Conservation (phyloP, 1,284 basidiomycete species). For the Anthracocystis panici-leucophaei region DNA sequence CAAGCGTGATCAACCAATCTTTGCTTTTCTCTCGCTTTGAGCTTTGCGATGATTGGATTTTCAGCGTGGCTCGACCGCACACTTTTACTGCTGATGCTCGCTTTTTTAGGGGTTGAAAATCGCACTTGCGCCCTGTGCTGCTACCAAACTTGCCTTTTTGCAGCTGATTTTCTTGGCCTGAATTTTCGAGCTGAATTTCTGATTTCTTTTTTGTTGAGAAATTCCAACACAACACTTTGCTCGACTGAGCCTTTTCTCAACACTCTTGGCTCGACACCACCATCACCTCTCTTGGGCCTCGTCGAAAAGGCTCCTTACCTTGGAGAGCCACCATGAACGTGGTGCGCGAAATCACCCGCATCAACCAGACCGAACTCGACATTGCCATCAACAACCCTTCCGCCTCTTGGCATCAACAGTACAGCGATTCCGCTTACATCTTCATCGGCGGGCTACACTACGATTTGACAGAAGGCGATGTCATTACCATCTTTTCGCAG, state of each 20-base stretch:
- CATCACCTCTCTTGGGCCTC: not conserved
- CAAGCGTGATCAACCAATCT: not conserved
- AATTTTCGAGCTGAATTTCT: not conserved
- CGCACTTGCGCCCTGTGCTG: not conserved
- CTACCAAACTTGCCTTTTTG: not conserved
- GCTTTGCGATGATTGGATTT: not conserved
- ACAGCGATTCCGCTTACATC: conserved; percentile 95
- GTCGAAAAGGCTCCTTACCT: not conserved
- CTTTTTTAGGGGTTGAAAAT: conserved; percentile 12
- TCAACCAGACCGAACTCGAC: conserved; percentile 92
- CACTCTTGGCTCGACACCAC: conserved; percentile 2
- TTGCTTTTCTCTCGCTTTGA: not conserved
- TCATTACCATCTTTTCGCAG: conserved; percentile 97
- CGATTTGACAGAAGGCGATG: conserved; percentile 91
- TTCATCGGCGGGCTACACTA: conserved; percentile 77
- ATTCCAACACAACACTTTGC: not conserved
- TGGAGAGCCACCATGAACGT: conserved; percentile 39
- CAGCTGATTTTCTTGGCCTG: not conserved
- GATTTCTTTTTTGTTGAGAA: not conserved
- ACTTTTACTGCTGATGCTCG: no score
- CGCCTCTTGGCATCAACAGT: conserved; percentile 96
- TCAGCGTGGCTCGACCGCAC: conserved; percentile 19
- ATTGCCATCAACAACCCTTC: conserved; percentile 77
- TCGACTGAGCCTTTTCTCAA: not conserved
- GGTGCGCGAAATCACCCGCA: conserved; percentile 89